Base-by-base conservation (phyloP, 2,329 filamentous ascomycete species). In the Ascosphaera acerosa region DNA sequence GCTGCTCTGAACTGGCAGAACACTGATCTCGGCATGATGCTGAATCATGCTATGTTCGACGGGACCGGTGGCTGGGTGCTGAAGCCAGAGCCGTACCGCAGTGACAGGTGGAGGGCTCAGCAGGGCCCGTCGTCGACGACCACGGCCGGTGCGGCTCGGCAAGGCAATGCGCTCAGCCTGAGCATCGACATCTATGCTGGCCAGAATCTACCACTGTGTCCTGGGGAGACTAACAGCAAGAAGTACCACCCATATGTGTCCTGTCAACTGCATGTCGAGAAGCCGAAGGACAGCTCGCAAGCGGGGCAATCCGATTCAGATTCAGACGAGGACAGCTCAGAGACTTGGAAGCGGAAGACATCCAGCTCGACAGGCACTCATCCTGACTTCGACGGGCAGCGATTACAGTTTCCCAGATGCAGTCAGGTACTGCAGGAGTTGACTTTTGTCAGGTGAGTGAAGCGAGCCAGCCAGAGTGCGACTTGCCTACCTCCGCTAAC, bases 1-100 rank as follows among this genome's bases (percentile, higher is more conserved):
- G 80, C 89, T 2, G 82, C 82, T 0, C 58, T 94, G 36, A 92
- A 92, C 53, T 94, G 82, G 78, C 82, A 94, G 51, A 73, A 71
- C 37, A 71, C 76, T 50, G 81, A 92, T 44, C 74, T 78, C 41
- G 81, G 78, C 18, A 89, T 89, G 72, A 92, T 92, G 84, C 63
- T 91, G 10, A 92, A 92, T 45, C 72, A 87, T 45, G 82, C 69
- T 41, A 87, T 90, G 78, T 91, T 91, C 50, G 64, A 69, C 2
- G 76, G 70, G 6, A 74, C 76, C 31, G 57, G 66, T 26, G 82
- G 84, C 25, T 92, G 78, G 76, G 68, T 82, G 2, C 59, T 87
- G 37, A 92, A 92, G 51, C 81, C 82, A 0, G 48, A 61, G 18
- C 73, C 73, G 10, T 87, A 81, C 48, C 71, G 69, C 35, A 59